phyloP scores from a whole-genome alignment of 331 rosid species.

The Quercus tomentella region DNA sequence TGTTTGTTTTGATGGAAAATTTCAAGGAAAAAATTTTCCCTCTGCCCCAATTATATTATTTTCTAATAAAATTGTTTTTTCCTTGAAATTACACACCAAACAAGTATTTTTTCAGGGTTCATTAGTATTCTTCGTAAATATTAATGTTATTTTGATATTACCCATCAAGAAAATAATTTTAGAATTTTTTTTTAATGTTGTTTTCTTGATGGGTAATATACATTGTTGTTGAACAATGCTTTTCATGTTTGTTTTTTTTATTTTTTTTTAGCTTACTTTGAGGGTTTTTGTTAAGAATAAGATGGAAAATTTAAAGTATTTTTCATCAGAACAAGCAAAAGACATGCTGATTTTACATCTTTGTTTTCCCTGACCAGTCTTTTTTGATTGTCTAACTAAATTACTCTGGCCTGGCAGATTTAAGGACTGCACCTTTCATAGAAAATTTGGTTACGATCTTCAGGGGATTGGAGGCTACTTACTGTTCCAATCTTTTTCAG shows the following conservation, averaged over 20 bases:
- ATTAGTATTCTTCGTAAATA: too few relatives aligned
- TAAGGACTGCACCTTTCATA: conserved; percentile 55
- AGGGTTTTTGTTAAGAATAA: background rate
- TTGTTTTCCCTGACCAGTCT: background rate
- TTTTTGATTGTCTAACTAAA: background rate
- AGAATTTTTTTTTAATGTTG: background rate
- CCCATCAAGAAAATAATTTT: too few relatives aligned
- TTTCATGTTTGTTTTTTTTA: too few relatives aligned
- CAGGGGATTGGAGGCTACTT: conserved; percentile 59
- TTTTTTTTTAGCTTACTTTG: background rate
- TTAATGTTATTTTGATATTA: too few relatives aligned
- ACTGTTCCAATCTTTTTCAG: conserved; percentile 38
- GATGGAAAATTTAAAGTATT: background rate
- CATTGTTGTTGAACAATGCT: background rate
- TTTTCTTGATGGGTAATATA: background rate
- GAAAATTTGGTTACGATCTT: conserved; percentile 68
- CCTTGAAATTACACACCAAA: too few relatives aligned
- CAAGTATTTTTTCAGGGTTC: too few relatives aligned
- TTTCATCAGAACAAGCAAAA: background rate
- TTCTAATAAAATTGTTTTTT: too few relatives aligned
- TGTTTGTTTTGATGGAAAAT: background rate
- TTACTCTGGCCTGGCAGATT: conserved; percentile 42
- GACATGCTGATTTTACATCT: background rate
- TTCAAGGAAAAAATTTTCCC: background rate
- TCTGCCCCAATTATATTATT: background rate